A percentile compares a stretch with the other conserved stretches of the same genome.
These are phyloP conservation scores for Purpureocillium takamizusanense DNA, from an alignment of 2,329 filamentous ascomycete genomes.

Conservation along the genomic window DNA sequence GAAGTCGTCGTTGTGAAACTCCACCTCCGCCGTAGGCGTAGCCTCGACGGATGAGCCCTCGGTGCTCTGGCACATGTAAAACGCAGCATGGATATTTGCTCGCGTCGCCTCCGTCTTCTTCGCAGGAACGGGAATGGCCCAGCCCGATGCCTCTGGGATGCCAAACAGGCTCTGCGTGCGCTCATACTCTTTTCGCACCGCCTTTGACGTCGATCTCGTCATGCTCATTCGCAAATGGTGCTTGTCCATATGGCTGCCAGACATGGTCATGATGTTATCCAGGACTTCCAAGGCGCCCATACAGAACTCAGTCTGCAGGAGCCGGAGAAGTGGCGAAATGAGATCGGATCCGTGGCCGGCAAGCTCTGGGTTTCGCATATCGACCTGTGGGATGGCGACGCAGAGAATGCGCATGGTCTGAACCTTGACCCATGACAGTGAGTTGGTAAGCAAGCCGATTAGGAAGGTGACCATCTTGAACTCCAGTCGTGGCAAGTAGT, in stretches of 20 bases:
- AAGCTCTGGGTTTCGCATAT: constrained; percentile 87
- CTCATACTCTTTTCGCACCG: constrained; percentile 88
- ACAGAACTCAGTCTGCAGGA: constrained; percentile 89
- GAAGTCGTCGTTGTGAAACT: constrained; percentile 87
- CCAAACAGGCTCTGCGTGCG: constrained; percentile 91
- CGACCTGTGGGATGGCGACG: constrained; percentile 76
- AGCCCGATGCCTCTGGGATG: constrained; percentile 90
- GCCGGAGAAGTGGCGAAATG: constrained; percentile 80
- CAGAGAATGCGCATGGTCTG: constrained; percentile 89
- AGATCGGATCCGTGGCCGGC: constrained; percentile 87
- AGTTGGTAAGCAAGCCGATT: constrained; percentile 85
- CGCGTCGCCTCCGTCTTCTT: constrained; percentile 80
- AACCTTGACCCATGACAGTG: constrained; percentile 78
- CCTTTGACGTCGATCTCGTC: constrained; percentile 77
- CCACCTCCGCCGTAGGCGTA: constrained; percentile 72
- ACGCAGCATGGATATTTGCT: constrained; percentile 89
- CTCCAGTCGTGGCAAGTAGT: constrained; percentile 75
- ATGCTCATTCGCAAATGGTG: constrained; percentile 98
- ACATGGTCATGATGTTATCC: constrained; percentile 92
- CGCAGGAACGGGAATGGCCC: constrained; percentile 90
- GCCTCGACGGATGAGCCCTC: constrained; percentile 49
- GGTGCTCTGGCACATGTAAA: constrained; percentile 79
- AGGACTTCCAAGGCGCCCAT: constrained; percentile 86
- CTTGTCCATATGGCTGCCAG: constrained; percentile 83
- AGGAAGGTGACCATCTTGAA: constrained; percentile 82